phyloP scores from a whole-genome alignment of 179 eudicot genomes.

The Heliamphora pulchella region DNA sequence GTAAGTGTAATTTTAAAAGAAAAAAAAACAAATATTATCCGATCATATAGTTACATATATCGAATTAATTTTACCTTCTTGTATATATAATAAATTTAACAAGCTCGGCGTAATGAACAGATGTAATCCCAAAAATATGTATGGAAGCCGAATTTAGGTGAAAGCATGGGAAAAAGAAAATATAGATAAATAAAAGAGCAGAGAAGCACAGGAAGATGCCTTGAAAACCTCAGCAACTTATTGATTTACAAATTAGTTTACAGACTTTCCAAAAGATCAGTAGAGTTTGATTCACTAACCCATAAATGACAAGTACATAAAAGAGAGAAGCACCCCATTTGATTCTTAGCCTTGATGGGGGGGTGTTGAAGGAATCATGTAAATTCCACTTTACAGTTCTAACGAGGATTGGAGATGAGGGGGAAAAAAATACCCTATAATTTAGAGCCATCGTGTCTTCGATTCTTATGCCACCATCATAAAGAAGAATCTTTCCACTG shows the following conservation, averaged over 20 bases:
- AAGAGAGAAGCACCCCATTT: constrained; percentile 2
- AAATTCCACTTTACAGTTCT: constrained; percentile 11
- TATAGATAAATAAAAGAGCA: background rate
- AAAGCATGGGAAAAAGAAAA: no score
- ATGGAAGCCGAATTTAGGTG: no score
- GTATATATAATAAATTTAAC: no score
- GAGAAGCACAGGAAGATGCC: background rate
- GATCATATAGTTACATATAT: no score
- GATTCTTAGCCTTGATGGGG: background rate
- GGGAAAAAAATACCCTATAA: constrained; percentile 2
- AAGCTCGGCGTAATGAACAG: no score
- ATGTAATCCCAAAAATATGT: no score
- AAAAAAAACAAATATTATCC: no score
- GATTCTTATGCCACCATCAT: constrained; percentile 20
- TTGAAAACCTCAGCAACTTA: background rate
- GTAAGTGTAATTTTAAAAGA: no score
- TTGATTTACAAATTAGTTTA: background rate
- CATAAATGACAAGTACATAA: background rate
- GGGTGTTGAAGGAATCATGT: background rate
- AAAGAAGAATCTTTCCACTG: constrained; percentile 59
- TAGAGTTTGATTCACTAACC: background rate
- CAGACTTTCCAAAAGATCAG: background rate
- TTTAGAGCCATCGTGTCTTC: background rate
- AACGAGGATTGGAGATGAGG: constrained; percentile 1
- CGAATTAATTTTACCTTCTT: no score